Base-by-base conservation (phyloP, 805 yeast species). In the Sugiyamaella mastotermitis region DNA sequence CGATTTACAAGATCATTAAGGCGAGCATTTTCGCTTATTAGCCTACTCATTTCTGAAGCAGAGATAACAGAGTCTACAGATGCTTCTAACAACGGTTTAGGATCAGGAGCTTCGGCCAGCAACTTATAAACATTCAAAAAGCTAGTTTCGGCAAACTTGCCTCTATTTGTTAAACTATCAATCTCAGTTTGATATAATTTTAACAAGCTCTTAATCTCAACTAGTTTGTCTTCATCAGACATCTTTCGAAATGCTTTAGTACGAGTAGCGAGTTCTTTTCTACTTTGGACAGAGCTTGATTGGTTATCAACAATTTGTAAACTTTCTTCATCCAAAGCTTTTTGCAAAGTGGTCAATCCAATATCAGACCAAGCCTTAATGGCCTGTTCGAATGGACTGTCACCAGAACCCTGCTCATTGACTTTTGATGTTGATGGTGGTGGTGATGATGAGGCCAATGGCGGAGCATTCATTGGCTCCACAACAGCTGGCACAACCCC, bases 41-140 rank as follows among this genome's bases (percentile, higher is more conserved):
- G 59, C 7, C 60, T 59, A 3, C 68, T 71, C 5, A 71, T 62
- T 37, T 83, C 85, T 15, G 71, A 65, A 1, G 71, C 65, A 14
- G 73, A 71, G 3, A 70, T 58, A 5, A 81, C 74, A 4, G 84
- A 73, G 35, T 79, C 84, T 19, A 83, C 55, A 1, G 88, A 75
- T 26, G 77, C 71, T 49, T 82, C 83, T 41, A 90, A 62, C 29
- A 88, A 59, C 3, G 95, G 94, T 45, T 72, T 75, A 1, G 97
- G 97, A 62, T 90, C 97, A 0, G 97, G 97, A 0, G 94, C 88
- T 57, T 88, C 95, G 4, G 87, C 84, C 4, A 90, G 63, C 11
- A 76, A 67, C 40, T 84, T 67, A 63, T 90, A 90, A 16, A 84
- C 67, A 14, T 78, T 76, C 56, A 87, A 74, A 52, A 92, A 81